These are phyloP conservation scores for Podila clonocystis DNA, from an alignment of 192 early-diverging fungal species.

Conservation along the genomic window DNA sequence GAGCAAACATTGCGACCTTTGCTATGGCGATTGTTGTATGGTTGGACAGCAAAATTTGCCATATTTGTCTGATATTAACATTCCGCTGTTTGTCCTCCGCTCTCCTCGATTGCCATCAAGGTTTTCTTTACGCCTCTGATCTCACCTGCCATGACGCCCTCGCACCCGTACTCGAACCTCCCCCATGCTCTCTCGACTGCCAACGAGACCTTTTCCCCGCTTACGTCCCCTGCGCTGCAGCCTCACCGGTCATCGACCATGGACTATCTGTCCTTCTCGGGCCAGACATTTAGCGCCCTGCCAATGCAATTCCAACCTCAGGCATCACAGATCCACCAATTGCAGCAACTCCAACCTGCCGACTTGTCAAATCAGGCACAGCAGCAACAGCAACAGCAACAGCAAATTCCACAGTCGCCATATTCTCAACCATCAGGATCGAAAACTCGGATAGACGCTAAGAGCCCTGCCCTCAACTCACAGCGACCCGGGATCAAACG, in stretches of 20 bases:
- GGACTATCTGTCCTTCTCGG: constrained; percentile 32
- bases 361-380: constrained; percentile 15
- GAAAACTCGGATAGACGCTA: constrained; percentile 16
- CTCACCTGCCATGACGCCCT: constrained; percentile 77
- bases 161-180: constrained; percentile 58
- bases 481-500: constrained; percentile 37
- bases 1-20: not conserved
- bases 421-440: constrained; percentile 11
- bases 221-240: constrained; percentile 71
- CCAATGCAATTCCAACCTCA: constrained; percentile 38
- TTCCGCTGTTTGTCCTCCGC: not conserved
- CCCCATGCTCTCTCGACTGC: constrained; percentile 45
- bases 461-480: constrained; percentile 38
- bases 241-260: constrained; percentile 51
- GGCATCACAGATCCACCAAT: constrained; percentile 26
- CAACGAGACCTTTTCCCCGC: constrained; percentile 65
- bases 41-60: not conserved
- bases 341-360: constrained; percentile 34
- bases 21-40: not conserved
- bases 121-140: constrained; percentile 68
- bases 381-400: constrained; percentile 29
- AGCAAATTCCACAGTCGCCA: constrained; percentile 18
- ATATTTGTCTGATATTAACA: not conserved
- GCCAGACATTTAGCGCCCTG: constrained; percentile 29
- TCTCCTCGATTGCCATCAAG: not conserved